phyloP scores from a whole-genome alignment of 805 yeast species.

The Pichia cephalocereana region DNA sequence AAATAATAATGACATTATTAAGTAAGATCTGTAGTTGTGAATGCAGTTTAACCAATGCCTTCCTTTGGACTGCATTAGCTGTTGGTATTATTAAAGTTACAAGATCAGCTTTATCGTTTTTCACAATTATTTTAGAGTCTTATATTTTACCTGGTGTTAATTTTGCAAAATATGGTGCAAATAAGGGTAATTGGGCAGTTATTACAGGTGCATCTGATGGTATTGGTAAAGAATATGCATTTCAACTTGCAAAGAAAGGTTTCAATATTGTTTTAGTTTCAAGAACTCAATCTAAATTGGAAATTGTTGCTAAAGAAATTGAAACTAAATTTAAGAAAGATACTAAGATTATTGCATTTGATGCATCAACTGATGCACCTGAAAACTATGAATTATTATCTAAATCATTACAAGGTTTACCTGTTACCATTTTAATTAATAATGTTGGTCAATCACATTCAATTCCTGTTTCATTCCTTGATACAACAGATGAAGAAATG shows the following conservation, averaged over 20 bases:
- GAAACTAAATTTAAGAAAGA: slow-evolving; percentile 48
- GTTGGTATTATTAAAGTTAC: slow-evolving; percentile 58
- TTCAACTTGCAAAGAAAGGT: slow-evolving; percentile 77
- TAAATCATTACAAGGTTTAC: slow-evolving; percentile 39
- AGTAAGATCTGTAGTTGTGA: background rate
- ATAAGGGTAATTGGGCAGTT: slow-evolving; percentile 77
- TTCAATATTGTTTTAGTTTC: slow-evolving; percentile 79
- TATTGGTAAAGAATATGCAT: slow-evolving; percentile 85
- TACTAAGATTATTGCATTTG: slow-evolving; percentile 66
- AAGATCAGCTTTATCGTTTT: slow-evolving; percentile 37
- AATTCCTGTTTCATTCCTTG: slow-evolving; percentile 87
- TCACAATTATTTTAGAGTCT: slow-evolving; percentile 49
- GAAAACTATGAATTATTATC: slow-evolving; percentile 47
- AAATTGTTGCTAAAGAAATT: slow-evolving; percentile 54
- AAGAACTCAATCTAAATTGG: slow-evolving; percentile 73
- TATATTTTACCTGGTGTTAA: slow-evolving; percentile 54
- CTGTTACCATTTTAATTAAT: slow-evolving; percentile 72
- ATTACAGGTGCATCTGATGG: slow-evolving; percentile 98
- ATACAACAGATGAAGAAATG: slow-evolving; percentile 68
- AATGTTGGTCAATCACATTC: slow-evolving; percentile 94
- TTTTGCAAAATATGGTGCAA: slow-evolving; percentile 68
- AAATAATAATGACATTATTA: background rate
- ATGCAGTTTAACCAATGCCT: slow-evolving; percentile 2
- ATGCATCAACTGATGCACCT: slow-evolving; percentile 56
- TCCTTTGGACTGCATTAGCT: slow-evolving; percentile 36